Conservation (phyloP, 192 early-diverging fungal genomes). For the Coemansia aciculifera region DNA sequence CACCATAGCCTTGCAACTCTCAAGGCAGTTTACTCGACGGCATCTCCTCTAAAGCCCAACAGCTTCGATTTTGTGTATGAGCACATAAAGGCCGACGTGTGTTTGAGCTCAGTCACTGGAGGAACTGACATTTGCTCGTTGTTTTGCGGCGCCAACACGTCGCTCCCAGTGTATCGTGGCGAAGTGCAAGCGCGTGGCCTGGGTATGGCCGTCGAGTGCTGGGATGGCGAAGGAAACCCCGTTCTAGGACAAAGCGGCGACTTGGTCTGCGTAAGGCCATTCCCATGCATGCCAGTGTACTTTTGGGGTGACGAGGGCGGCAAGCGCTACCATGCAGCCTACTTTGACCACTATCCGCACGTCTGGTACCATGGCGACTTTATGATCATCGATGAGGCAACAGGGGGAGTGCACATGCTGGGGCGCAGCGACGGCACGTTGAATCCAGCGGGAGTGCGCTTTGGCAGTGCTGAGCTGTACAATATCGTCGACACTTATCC, state of each 20-base stretch:
- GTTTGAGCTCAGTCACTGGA: slow-evolving; percentile 93
- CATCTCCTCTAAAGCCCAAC: slow-evolving; percentile 90
- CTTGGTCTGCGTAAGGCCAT: slow-evolving; percentile 87
- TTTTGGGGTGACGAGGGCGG: slow-evolving; percentile 84
- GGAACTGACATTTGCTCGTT: slow-evolving; percentile 97
- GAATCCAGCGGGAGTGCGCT: slow-evolving; percentile 91
- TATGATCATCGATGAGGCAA: slow-evolving; percentile 77
- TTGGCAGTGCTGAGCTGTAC: slow-evolving; percentile 93
- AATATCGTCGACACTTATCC: slow-evolving; percentile 84
- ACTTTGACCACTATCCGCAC: slow-evolving; percentile 81
- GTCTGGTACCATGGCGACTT: slow-evolving; percentile 99
- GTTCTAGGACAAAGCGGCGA: slow-evolving; percentile 80
- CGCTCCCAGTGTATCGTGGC: slow-evolving; percentile 89
- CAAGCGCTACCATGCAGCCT: slow-evolving; percentile 80
- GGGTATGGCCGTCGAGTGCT: slow-evolving; percentile 95
- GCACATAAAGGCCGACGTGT: slow-evolving; percentile 79
- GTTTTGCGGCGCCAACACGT: slow-evolving; percentile 88
- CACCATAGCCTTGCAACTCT: slow-evolving; percentile 65
- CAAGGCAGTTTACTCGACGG: slow-evolving; percentile 87
- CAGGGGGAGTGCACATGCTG: slow-evolving; percentile 93
- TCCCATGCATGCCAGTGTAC: slow-evolving; percentile 96
- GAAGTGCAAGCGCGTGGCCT: slow-evolving; percentile 91
- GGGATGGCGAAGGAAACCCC: slow-evolving; percentile 64
- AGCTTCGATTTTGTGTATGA: slow-evolving; percentile 90
- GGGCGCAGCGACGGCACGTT: slow-evolving; percentile 90